These are phyloP conservation scores for Silene latifolia DNA, from an alignment of 148 eudicot species.

Conservation along the genomic window DNA sequence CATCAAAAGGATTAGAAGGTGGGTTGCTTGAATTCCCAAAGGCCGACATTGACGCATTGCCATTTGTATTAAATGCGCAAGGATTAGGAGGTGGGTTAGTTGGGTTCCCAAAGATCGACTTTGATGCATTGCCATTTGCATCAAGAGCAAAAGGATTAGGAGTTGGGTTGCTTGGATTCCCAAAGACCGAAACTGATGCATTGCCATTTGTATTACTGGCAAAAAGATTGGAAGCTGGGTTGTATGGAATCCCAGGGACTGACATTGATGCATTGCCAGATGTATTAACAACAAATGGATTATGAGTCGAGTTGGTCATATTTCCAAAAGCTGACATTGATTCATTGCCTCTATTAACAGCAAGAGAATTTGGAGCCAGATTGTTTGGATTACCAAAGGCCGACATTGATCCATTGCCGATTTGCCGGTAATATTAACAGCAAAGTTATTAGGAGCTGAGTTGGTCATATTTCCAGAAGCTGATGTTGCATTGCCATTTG, in stretches of 20 bases:
- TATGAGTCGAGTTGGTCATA: not conserved
- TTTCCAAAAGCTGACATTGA: not conserved
- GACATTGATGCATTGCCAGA: constrained; percentile 6
- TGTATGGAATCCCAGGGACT: not conserved
- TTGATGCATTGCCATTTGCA: not conserved
- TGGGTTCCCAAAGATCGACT: not conserved
- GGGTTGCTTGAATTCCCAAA: constrained; percentile 2
- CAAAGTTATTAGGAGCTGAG: constrained; percentile 8
- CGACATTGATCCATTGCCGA: not conserved
- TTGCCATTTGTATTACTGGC: not conserved
- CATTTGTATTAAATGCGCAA: not conserved
- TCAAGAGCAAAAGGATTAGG: not conserved
- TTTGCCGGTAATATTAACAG: not conserved
- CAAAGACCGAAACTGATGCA: not conserved
- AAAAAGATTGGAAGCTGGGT: constrained; percentile 8
- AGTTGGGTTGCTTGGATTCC: not conserved
- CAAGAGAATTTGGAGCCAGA: not conserved
- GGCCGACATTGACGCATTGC: not conserved
- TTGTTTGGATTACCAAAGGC: not conserved
- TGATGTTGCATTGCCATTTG: not conserved
- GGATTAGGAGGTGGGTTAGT: not conserved
- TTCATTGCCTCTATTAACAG: not conserved
- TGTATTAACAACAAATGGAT: not conserved
- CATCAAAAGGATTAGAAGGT: constrained; percentile 14
- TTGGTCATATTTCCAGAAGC: constrained; percentile 11